A percentile compares a stretch with the other conserved stretches of the same genome.
Conservation (phyloP, 805 yeast species). For the Yarrowia bubula region DNA sequence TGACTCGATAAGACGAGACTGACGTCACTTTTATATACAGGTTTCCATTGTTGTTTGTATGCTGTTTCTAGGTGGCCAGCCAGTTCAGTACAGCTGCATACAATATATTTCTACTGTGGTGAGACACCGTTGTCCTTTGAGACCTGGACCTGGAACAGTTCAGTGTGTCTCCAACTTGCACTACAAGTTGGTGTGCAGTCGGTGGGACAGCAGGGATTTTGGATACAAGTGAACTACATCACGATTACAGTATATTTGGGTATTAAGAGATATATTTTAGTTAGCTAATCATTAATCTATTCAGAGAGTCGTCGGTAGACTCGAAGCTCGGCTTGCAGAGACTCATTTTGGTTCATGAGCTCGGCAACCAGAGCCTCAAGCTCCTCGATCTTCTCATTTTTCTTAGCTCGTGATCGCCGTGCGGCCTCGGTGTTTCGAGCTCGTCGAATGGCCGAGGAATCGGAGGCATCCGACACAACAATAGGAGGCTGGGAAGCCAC, state of each 20-base stretch:
- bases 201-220: too few species aligned
- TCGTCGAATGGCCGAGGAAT: conserved; percentile 70
- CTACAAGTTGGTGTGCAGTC: too few species aligned
- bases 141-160: too few species aligned
- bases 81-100: too few species aligned
- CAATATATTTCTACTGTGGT: too few species aligned
- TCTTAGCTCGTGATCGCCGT: conserved; percentile 89
- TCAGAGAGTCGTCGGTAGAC: conserved; percentile 23
- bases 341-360: conserved; percentile 54
- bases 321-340: conserved; percentile 51
- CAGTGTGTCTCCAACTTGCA: too few species aligned
- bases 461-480: conserved; percentile 50
- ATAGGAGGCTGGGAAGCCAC: conserved; percentile 54
- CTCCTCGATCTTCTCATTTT: conserved; percentile 81
- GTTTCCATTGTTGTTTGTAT: too few species aligned
- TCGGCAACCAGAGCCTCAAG: conserved; percentile 74
- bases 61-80: too few species aligned
- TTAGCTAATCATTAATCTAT: neutral
- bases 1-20: too few species aligned
- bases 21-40: too few species aligned
- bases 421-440: conserved; percentile 94
- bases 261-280: conserved; percentile 2
- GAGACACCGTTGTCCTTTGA: too few species aligned
- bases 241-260: neutral
- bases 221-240: too few species aligned